Base-by-base conservation (phyloP, 208 protist species). In the Trypanosoma avium region DNA sequence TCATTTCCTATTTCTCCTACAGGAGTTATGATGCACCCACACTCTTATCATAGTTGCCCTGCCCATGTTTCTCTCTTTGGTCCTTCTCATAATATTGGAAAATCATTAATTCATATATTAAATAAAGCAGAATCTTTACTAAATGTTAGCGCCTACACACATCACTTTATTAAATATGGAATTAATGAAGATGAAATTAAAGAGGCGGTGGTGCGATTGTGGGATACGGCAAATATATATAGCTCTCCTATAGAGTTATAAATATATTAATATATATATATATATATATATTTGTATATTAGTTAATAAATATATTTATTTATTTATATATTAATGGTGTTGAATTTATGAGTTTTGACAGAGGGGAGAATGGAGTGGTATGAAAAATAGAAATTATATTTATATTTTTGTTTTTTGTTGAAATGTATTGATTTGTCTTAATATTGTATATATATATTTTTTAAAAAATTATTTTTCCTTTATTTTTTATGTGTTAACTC, bases 101-200 rank as follows among this genome's bases (percentile, higher is more conserved):
- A 35, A 29, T 61, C 52, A 9, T 42, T 89, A 13, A 61, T 55
- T 13, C n/a, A 43, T 10, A 71, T 81, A n/a, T 65, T 86, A 21
- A 0, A 62, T 19, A 54, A 63, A 15, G 72, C 72, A 3, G 84
- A 94, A 47, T 55, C 73, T 56, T 63, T 88, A 19, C 64, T 94
- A 5, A 35, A 45, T 12, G 83, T 77, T 3, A 64, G 70, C n/a
- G 88, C 88, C 19, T 94, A 76, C 61, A 53, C 81, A 12, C 84
- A 94, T 58, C 88, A 94, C 58, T 94, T 86, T 61, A 68, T 61
- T 52, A 71, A 73, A 0, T 88, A 86, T 57, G 82, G 84, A 15
- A 75, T 94, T 9, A 60, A 32, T 0, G 77, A 77, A 58, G 59
- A 74, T 6, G 77, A 86, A 29, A 45, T 94, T 29, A 59, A 43